Conservation (phyloP, 1,284 basidiomycete species). For the Coniferiporia weirii region DNA sequence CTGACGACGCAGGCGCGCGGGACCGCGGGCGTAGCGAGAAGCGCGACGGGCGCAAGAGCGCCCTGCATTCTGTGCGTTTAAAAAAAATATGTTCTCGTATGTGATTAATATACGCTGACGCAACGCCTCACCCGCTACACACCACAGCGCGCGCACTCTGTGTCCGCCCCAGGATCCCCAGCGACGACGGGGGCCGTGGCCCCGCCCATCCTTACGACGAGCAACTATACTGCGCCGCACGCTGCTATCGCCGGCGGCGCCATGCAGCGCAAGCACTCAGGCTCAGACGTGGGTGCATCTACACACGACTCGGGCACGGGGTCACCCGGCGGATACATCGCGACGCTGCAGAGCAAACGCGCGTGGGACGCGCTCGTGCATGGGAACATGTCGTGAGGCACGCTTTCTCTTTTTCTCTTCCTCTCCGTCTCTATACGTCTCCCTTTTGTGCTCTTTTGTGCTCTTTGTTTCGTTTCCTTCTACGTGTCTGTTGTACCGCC, state of each 20-base stretch:
- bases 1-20: background rate
- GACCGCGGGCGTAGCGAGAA: background rate
- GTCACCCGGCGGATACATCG: constrained; percentile 34
- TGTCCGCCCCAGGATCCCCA: background rate
- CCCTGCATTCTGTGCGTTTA: constrained; percentile 1
- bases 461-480: too few relatives aligned
- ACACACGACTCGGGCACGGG: background rate
- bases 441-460: too few relatives aligned
- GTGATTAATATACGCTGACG: background rate
- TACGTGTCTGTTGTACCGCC: too few relatives aligned
- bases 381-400: constrained; percentile 21
- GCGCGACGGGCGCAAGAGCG: background rate
- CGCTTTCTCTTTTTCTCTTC: background rate
- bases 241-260: constrained; percentile 1
- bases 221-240: constrained; percentile 6
- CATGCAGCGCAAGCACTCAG: constrained; percentile 1
- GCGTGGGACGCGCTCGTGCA: constrained; percentile 49
- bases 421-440: too few relatives aligned
- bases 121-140: background rate
- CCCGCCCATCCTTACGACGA: constrained; percentile 15
- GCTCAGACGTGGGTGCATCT: background rate
- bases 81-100: background rate
- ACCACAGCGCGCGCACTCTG: background rate
- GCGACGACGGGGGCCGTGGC: background rate
- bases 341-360: constrained; percentile 43